Percentiles rank a stretch among this genome's conserved stretches.
Evolutionary conservation across 2,329 filamentous ascomycete genomes (phyloP).

Genomic region (Colletotrichum zoysiae): DNA sequence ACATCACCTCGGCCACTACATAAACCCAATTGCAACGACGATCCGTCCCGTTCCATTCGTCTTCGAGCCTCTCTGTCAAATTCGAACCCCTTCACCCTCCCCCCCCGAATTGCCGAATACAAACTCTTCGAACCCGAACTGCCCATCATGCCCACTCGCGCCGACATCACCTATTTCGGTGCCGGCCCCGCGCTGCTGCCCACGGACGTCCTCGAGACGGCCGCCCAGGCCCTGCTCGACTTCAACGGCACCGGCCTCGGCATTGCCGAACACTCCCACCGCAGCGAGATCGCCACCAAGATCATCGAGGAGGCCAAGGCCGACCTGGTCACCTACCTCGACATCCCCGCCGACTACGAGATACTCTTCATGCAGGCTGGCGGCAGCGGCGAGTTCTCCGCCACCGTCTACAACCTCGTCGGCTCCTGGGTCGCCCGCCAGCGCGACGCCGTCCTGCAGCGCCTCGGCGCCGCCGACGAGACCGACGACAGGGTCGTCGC

Average conservation of each 20-base stretch:
- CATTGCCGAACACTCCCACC: conserved; percentile 90
- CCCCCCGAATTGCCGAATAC: background rate
- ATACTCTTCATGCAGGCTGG: conserved; percentile 90
- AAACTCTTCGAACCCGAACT: background rate
- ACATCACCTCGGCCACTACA: conserved; percentile 6
- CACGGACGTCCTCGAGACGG: conserved; percentile 82
- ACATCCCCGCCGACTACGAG: conserved; percentile 89
- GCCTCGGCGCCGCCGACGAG: conserved; percentile 60
- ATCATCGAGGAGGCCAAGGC: conserved; percentile 85
- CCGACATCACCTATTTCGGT: conserved; percentile 87
- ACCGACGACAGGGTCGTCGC: conserved; percentile 66
- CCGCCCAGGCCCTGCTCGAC: conserved; percentile 83
- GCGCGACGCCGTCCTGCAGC: conserved; percentile 68
- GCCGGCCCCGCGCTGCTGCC: conserved; percentile 91
- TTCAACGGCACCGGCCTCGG: conserved; percentile 85
- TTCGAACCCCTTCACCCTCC: background rate
- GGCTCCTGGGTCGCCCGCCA: conserved; percentile 83
- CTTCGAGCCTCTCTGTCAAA: background rate
- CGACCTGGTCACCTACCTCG: conserved; percentile 78
- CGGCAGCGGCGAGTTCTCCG: conserved; percentile 87
- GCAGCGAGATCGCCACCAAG: conserved; percentile 80
- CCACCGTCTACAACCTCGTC: conserved; percentile 86
- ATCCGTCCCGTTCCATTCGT: background rate
- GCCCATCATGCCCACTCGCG: conserved; percentile 74
- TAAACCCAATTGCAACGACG: conserved; percentile 16